Base-by-base conservation (phyloP, 2,329 filamentous ascomycete genomes). In the Aspergillus pseudotamarii region DNA sequence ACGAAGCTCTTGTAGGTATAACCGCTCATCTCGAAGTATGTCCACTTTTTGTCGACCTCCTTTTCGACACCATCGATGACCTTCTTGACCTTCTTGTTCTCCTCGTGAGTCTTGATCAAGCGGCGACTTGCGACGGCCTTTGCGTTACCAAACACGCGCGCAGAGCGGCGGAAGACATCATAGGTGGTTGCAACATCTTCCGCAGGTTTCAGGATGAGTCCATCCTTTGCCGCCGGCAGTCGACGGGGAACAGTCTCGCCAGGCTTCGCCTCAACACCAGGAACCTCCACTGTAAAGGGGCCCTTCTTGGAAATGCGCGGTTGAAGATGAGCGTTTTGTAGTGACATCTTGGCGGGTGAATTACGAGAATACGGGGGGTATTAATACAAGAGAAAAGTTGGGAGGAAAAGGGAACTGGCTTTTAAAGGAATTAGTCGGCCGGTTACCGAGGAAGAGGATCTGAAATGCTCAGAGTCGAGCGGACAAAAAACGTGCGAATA, bases 41-140 rank as follows among this genome's bases (percentile, higher is more conserved):
- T 89, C 93, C 93, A 97, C 78, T 94, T 88, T 87, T 96, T 97
- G 67, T 96, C 91, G 38, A 95, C 88, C 80, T 94, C 87, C 68
- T 85, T 83, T 78, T 93, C 86, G 76, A 91, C 86, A 69, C 93
- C 93, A 73, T 96, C 91, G 62, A 96, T 83, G 57, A 92, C 85
- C 86, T 96, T 97, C 85, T 93, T 91, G 70, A 97, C 83, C 85
- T 93, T 95, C 83, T 94, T 96, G 70, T 86, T 89, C 83, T 97
- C 93, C 72, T 87, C 87, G 79, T 96, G 93, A 54, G 89, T 88
- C 78, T 89, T 84, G 79, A 97, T 78, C 62, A 96, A 85, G 76
- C 86, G 89, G 67, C 93, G 89, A 72, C 84, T 85, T 69, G 91
- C 93, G 65, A 92, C 83, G 64, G 88, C 89, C 63, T 86, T 84